Base-by-base conservation (phyloP, 2,329 filamentous ascomycete species). In the Onygena corvina region DNA sequence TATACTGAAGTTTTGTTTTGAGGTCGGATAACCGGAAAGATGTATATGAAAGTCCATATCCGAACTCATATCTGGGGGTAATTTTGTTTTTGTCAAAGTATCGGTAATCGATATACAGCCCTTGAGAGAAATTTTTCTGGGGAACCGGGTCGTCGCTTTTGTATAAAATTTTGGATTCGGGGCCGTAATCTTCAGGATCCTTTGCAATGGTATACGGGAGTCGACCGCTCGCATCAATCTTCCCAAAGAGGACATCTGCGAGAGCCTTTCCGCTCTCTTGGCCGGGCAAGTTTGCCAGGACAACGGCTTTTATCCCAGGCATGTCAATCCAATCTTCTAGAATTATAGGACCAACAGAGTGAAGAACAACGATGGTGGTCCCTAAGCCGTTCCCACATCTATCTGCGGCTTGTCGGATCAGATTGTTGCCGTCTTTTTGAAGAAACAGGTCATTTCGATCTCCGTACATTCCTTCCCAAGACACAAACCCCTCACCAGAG, bases 101-200 rank as follows among this genome's bases (percentile, higher is more conserved):
- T 9, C 88, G 81, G 67, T 95, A 94, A 69, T 95, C 90, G 56
- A 93, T 81, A 61, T 89, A 89, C 0, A 94, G 68, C 0, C 86
- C 86, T 61, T 94, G 86, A 1, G 74, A 75, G 62, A 92, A 94
- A 55, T 86, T 81, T 57, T 93, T 86, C 60, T 94, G 86, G 0
- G 87, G 86, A 1, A 82, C 71, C 2, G 84, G 69, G 12, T 74
- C 77, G 56, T 86, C 84, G 0, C 83, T 77, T 45, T 79, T 69
- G 59, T 83, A 86, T 54, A 88, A 70, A 33, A 92, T 72, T 59
- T 82, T 75, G 14, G 75, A 83, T 12, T 76, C 79, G 0, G 79
- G 76, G 0, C 89, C 89, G 53, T 79, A 80, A 53, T 79, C 76
- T 18, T 61, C 67, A 50, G 74, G 71, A 21, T 73, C 70, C 55